Percentiles rank a stretch among this genome's conserved stretches.
phyloP scores from a whole-genome alignment of 2,329 filamentous ascomycete genomes.

The Paraphaeosphaeria minitans region DNA sequence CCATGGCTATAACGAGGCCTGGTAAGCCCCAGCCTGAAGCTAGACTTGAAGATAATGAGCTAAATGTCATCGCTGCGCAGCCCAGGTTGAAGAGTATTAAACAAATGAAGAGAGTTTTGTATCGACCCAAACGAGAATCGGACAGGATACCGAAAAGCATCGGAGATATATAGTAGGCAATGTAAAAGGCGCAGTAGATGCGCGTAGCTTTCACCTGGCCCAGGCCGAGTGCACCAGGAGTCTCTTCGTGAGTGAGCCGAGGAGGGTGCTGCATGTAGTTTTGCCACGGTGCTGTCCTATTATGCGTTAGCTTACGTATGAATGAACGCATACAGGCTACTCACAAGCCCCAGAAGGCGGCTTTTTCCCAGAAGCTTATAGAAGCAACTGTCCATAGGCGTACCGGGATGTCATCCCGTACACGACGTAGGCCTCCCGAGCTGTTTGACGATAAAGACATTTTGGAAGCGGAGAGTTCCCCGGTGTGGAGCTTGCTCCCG shows the following conservation, averaged over 20 bases:
- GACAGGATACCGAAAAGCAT: conserved; percentile 45
- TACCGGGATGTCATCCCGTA: conserved; percentile 19
- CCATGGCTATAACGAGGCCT: conserved; percentile 36
- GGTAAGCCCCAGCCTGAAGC: conserved; percentile 32
- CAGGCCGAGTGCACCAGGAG: conserved; percentile 41
- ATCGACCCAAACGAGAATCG: conserved; percentile 49
- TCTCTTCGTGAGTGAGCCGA: conserved; percentile 31
- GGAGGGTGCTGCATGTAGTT: conserved; percentile 51
- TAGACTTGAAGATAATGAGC: conserved; percentile 24
- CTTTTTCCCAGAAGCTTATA: conserved; percentile 21
- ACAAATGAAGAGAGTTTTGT: conserved; percentile 42
- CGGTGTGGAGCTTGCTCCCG: background rate
- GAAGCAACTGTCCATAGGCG: conserved; percentile 19
- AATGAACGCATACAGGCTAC: too few species aligned
- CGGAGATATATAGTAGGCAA: conserved; percentile 53
- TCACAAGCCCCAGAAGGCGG: conserved; percentile 19
- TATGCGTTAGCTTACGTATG: too few species aligned
- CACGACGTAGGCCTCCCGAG: conserved; percentile 12
- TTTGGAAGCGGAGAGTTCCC: background rate
- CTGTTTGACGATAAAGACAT: background rate
- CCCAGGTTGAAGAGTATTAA: conserved; percentile 35
- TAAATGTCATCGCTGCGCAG: conserved; percentile 28
- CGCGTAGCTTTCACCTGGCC: conserved; percentile 54
- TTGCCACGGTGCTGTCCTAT: conserved; percentile 41
- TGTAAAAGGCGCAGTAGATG: conserved; percentile 62